A percentile compares a stretch with the other conserved stretches of the same genome.
phyloP scores from a whole-genome alignment of 1,284 basidiomycete genomes.

The Tilletia caries region DNA sequence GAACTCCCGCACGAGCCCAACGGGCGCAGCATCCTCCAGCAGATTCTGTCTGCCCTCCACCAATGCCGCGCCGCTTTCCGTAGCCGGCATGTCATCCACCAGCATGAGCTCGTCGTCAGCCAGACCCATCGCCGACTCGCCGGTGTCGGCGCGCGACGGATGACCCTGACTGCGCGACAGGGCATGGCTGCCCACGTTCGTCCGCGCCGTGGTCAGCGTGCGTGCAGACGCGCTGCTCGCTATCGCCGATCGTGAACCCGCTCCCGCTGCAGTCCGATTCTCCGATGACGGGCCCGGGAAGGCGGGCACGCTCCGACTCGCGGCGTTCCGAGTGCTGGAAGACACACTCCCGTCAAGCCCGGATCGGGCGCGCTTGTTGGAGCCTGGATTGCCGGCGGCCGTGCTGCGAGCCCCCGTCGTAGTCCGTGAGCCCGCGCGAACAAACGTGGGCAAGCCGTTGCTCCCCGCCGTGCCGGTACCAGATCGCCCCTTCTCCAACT shows the following conservation, averaged over 20 bases:
- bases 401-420: not conserved
- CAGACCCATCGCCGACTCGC: not conserved
- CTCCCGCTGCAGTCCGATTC: not conserved
- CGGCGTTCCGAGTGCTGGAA: constrained; percentile 11
- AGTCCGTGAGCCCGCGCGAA: constrained; percentile 2
- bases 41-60: not conserved
- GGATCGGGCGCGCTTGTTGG: constrained; percentile 9
- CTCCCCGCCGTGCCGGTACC: not conserved
- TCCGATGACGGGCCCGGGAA: not conserved
- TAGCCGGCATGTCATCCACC: not conserved
- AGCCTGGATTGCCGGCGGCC: constrained; percentile 3
- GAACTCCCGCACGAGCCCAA: not conserved
- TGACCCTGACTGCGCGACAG: not conserved
- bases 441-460: not conserved
- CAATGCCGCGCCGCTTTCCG: not conserved
- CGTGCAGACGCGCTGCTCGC: not conserved
- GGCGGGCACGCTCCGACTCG: not conserved
- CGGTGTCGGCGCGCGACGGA: not conserved
- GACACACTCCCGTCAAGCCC: not conserved
- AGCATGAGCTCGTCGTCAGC: not conserved
- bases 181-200: not conserved
- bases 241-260: not conserved
- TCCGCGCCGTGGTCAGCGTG: not conserved
- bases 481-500: not conserved
- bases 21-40: not conserved